Evolutionary conservation across 768 basidiomycete genomes (phyloP).

Genomic region (Boletus coccyginus): DNA sequence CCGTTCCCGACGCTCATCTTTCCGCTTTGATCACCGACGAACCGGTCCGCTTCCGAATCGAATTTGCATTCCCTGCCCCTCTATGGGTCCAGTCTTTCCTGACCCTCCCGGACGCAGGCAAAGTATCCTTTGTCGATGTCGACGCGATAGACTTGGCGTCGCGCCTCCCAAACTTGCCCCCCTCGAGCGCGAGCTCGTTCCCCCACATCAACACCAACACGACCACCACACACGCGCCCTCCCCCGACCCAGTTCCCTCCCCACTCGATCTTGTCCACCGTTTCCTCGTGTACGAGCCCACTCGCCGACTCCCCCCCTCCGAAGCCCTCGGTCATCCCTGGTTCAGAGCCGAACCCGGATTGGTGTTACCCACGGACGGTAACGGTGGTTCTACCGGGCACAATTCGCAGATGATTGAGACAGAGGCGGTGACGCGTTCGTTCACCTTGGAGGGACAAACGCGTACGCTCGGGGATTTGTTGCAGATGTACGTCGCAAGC

Average conservation of each 20-base stretch:
- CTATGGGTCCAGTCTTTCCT: conserved; percentile 46
- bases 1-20: not conserved
- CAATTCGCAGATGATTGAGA: not conserved
- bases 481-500: conserved; percentile 16
- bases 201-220: conserved; percentile 16
- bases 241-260: conserved; percentile 8
- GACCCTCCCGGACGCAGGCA: conserved; percentile 59
- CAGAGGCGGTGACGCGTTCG: not conserved
- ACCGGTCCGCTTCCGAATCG: too few relatives aligned
- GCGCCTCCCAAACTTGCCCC: conserved; percentile 62
- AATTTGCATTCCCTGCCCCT: not conserved
- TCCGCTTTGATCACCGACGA: too few relatives aligned
- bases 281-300: conserved; percentile 61
- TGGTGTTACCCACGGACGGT: conserved; percentile 45
- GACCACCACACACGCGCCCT: conserved; percentile 12
- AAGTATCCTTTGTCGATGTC: conserved; percentile 59
- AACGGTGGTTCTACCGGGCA: conserved; percentile 25
- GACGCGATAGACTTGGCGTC: conserved; percentile 46
- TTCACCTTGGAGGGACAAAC: conserved; percentile 21
- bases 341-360: conserved; percentile 39
- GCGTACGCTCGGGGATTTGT: conserved; percentile 21
- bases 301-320: conserved; percentile 43
- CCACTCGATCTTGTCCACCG: conserved; percentile 54
- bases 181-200: conserved; percentile 3
- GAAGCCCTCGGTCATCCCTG: conserved; percentile 59